Percentiles rank a stretch among this genome's conserved stretches.
Evolutionary conservation across 257 asterid species (phyloP).

Genomic region (Phtheirospermum japonicum): DNA sequence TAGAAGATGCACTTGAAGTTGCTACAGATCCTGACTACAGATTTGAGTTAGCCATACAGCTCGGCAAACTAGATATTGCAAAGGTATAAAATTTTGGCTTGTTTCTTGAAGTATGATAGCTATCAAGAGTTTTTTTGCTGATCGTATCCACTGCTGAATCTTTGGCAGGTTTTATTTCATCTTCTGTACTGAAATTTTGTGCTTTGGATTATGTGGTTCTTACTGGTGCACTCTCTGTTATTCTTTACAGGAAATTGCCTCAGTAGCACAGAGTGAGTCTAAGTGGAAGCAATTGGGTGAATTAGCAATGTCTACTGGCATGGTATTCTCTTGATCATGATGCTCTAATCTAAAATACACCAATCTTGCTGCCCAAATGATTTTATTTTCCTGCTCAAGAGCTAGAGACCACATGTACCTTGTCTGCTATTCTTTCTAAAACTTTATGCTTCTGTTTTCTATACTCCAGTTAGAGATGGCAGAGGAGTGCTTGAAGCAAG

Average conservation of each 20-base stretch:
- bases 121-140: constrained; percentile 12
- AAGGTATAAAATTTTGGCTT: constrained; percentile 66
- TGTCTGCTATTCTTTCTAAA: constrained; percentile 16
- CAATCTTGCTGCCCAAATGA: constrained; percentile 5
- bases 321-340: constrained; percentile 44
- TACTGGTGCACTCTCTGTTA: constrained; percentile 13
- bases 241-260: constrained; percentile 70
- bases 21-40: constrained; percentile 95
- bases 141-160: constrained; percentile 6
- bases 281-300: constrained; percentile 99
- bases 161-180: no score
- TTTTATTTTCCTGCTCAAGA: constrained; percentile 1
- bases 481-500: constrained; percentile 92
- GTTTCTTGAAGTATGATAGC: constrained; percentile 35
- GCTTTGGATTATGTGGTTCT: constrained; percentile 17
- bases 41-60: constrained; percentile 93
- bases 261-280: constrained; percentile 68
- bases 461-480: constrained; percentile 90
- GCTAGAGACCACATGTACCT: background rate
- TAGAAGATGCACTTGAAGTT: constrained; percentile 85
- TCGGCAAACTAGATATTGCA: constrained; percentile 84
- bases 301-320: constrained; percentile 90
- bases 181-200: constrained; percentile 17
- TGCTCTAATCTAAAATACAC: constrained; percentile 24
- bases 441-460: constrained; percentile 22